Base-by-base conservation (phyloP, 2,329 filamentous ascomycete genomes). In the Samsoniella hepiali region DNA sequence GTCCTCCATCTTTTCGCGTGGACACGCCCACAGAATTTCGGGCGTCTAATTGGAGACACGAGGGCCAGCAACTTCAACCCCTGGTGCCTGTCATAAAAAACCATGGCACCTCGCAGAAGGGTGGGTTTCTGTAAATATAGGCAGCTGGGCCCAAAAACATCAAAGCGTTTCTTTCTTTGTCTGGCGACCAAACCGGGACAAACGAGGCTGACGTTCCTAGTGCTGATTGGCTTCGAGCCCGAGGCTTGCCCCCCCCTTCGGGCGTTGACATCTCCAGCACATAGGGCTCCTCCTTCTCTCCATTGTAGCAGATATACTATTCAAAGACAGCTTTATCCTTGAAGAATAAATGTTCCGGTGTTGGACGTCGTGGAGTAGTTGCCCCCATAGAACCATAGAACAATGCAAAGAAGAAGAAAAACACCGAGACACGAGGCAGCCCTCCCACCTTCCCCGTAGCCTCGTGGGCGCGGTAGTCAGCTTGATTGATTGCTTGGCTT, bases 231-330 rank as follows among this genome's bases (percentile, higher is more conserved):
- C 53, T 56, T 56, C 10, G 15, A 10, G 17, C 53, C 3, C 42
- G 36, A 22, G 5, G 15, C 42, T 31, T 42, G 32, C 53, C 38
- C 38, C 11, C 11, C 38, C 9, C 13, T n/a, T n/a, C 15, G 22
- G 36, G 27, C 32, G 50, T 36, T 36, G 32, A 36, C 50, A 53
- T 53, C 32, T 32, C 9, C 31, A 53, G 11, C 3, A 34, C 11
- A 6, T 32, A 32, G 32, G 50, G 32, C n/a, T 49, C 27, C 45
- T 49, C 22, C 22, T 22, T 22, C 22, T 22, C 22, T 22, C 22
- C 22, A 49, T 10, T 53, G 50, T 53, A 53, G 32, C 50, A 53
- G 50, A 53, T 53, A 53, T 27, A 53, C 17, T 9, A 53, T 53
- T 49, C 27, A 29, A 49, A 29, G 45, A 29, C 10, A 49, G 22